Base-by-base conservation (phyloP, 148 eudicot species). In the Cornus controversa region DNA sequence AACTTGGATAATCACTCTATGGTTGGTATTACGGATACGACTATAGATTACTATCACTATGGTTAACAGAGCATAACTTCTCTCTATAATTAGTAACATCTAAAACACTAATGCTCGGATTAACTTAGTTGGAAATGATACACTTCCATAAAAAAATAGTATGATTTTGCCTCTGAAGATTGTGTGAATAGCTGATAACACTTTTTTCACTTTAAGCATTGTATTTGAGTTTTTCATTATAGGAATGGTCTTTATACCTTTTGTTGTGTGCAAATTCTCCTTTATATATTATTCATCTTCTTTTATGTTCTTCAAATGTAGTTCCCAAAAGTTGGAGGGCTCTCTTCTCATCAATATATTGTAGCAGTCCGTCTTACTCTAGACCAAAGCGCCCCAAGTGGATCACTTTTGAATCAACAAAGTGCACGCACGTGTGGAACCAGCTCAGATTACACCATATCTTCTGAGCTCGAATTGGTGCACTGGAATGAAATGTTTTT, bases 401-500 rank as follows among this genome's bases (percentile, higher is more conserved):
- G 81, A 76, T 75, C 80, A 70, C 75, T 67, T 67, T 81, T 88
- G 23, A 84, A 83, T 75, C 89, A 89, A 83, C 99, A 93, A 87
- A 88, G 87, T 84, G 99, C 92, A 65, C 98, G 98, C 29, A 96
- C 99, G 24, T 74, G 88, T 79, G 98, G 97, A 40, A 80, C 83
- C 79, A 82, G 82, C 75, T 85, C 97, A n/a, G 86, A 79, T 80
- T 37, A 53, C 67, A 67, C 75, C 50, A 66, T 63, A 77, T 82
- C 92, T 78, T 76, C 93, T 57, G 90, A 90, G 72, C 72, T 85
- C 65, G 94, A 83, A 77, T 79, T 75, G 72, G 91, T 96, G 69
- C 86, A 84, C 74, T 96, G 99, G 99, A 84, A 89, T 79, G 99
- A 96, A 90, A 84, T 81, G 67, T 96, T 96, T 82, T 96, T 93